Base-by-base conservation (phyloP, 1,139 yeast species). In the Debaryomycetaceae sp. region DNA sequence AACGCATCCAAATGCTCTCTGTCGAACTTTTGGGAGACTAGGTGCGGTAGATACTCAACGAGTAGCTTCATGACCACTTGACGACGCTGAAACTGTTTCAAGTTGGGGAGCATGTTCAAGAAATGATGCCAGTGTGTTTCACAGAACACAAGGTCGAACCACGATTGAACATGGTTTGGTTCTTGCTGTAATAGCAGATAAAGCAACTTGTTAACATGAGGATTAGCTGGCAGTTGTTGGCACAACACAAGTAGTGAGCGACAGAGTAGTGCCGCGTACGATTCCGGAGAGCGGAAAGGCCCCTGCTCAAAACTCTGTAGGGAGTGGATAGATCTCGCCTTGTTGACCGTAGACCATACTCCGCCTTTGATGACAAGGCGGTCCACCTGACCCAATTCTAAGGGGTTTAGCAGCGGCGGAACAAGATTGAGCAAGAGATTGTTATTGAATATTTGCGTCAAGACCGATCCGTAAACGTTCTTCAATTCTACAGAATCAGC, bases 351-450 rank as follows among this genome's bases (percentile, higher is more conserved):
- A 1, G 58, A 32, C 27, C 51, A 53, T 4, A 43, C 32, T 28
- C 41, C 47, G 0, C 70, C 69, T 30, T 48, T 57, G 37, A 55
- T 62, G 4, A 64, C 13, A 6, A 62, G 38, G 31, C 56, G 59
- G 30, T 62, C 65, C 10, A 61, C 36, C 32, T 62, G 69, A 29
- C 47, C 53, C 5, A 39, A 26, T 27, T 53, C 52, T 15, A 33
- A 15, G 15, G n/a, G 5, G 25, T 22, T 15, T 16, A 13, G 4
- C 30, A 32, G 3, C 4, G 13, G 14, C 5, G 13, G 11, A 15
- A 44, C 28, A 24, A 57, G 30, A 3, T 27, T 32, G 4, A 23
- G 4, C 5, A 50, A 36, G 16, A 58, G 36, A 3, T 39, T 38
- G 4, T 43, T 39, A 12, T 44, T 32, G 20, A 58, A 46, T 2